These are phyloP conservation scores for Euphorbia celastroides DNA, from an alignment of 441 rosid genomes.

Conservation along the genomic window DNA sequence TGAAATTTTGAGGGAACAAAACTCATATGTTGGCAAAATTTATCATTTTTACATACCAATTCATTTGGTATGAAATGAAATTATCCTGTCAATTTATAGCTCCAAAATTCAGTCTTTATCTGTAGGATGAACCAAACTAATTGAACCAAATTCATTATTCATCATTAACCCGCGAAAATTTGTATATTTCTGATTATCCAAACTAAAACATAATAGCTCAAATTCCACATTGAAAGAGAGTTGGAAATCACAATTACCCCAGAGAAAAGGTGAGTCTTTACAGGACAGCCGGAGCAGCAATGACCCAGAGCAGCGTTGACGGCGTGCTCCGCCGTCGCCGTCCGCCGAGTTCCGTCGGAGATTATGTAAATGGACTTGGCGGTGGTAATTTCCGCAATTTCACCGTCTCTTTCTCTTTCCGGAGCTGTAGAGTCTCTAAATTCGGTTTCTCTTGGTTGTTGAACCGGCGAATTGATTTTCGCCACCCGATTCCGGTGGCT, in stretches of 20 bases:
- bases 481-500: slow-evolving; percentile 21
- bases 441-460: slow-evolving; percentile 17
- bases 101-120: too few relatives aligned
- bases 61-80: background rate
- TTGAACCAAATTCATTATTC: too few relatives aligned
- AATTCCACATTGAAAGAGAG: too few relatives aligned
- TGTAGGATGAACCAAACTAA: too few relatives aligned
- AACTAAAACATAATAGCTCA: too few relatives aligned
- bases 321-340: slow-evolving; percentile 81
- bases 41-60: background rate
- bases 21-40: background rate
- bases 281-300: slow-evolving; percentile 78
- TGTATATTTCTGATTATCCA: too few relatives aligned
- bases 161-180: too few relatives aligned
- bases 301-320: slow-evolving; percentile 86
- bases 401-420: slow-evolving; percentile 22
- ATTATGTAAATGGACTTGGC: slow-evolving; percentile 73
- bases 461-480: slow-evolving; percentile 19
- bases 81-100: too few relatives aligned
- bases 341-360: slow-evolving; percentile 97
- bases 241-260: slow-evolving; percentile 52
- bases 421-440: slow-evolving; percentile 4
- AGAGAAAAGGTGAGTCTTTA: slow-evolving; percentile 81
- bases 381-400: slow-evolving; percentile 19
- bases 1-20: too few relatives aligned